Percentiles rank a stretch among this genome's conserved stretches.
Evolutionary conservation across 352 stramenopile species (phyloP).

Genomic region (Phytophthora europaea): DNA sequence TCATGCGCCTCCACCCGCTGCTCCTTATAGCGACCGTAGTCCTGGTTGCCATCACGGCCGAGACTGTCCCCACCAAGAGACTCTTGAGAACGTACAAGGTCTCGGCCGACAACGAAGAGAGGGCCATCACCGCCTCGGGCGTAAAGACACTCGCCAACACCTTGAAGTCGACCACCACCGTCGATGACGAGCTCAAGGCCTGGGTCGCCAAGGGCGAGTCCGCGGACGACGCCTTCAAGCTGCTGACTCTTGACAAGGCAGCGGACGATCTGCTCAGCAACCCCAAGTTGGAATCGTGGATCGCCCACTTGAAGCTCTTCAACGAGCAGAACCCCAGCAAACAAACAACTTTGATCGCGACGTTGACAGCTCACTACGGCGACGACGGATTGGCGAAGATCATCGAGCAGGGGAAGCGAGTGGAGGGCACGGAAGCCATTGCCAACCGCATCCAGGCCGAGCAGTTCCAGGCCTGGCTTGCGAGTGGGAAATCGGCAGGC

Average conservation of each 20-base stretch:
- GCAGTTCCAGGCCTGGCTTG: neutral
- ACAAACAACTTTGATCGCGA: constrained; percentile 8
- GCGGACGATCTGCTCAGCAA: constrained; percentile 16
- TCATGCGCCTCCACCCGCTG: neutral
- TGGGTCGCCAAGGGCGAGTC: constrained; percentile 17
- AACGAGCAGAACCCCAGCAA: constrained; percentile 19
- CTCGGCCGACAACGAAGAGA: constrained; percentile 3
- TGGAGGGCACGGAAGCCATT: neutral
- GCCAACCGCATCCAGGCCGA: neutral
- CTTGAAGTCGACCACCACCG: constrained; percentile 18
- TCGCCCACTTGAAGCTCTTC: constrained; percentile 18
- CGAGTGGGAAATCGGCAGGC: neutral
- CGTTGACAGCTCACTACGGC: neutral
- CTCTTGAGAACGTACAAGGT: neutral
- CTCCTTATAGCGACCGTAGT: neutral
- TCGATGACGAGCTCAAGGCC: constrained; percentile 8
- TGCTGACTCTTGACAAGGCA: constrained; percentile 19
- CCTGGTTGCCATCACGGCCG: neutral
- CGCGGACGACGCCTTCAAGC: constrained; percentile 14
- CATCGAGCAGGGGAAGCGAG: neutral
- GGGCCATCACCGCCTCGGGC: neutral
- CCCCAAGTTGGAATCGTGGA: constrained; percentile 3
- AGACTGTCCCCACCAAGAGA: neutral
- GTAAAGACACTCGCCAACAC: constrained; percentile 6
- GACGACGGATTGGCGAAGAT: neutral